Percentiles rank a stretch among this genome's conserved stretches.
These are phyloP conservation scores for Fusarium brachygibbosum DNA, from an alignment of 2,329 filamentous ascomycete species.

Conservation along the genomic window DNA sequence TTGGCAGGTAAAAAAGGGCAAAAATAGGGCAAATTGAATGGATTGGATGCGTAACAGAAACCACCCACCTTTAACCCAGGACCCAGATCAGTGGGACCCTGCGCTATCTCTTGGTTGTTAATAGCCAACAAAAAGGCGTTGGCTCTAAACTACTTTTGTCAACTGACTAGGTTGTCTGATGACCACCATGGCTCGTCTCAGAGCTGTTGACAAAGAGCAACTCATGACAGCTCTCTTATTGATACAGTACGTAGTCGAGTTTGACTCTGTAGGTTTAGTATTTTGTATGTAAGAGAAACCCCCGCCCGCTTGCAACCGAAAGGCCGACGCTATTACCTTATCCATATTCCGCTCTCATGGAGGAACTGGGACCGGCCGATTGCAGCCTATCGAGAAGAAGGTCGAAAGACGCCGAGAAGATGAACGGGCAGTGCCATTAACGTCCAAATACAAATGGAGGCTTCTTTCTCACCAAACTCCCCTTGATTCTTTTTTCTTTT, in stretches of 20 bases:
- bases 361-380: constrained; percentile 41
- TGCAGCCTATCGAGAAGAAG: constrained; percentile 42
- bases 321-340: constrained; percentile 46
- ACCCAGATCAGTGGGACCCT: constrained; percentile 34
- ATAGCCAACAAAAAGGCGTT: constrained; percentile 25
- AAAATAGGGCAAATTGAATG: constrained; percentile 21
- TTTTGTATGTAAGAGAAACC: constrained; percentile 30
- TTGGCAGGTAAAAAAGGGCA: constrained; percentile 18
- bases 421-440: constrained; percentile 31
- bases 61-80: constrained; percentile 7
- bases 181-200: constrained; percentile 28
- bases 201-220: constrained; percentile 35
- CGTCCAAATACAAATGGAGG: constrained; percentile 43
- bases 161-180: constrained; percentile 37
- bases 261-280: not conserved
- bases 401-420: constrained; percentile 30
- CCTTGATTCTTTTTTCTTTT: not conserved
- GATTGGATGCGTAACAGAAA: constrained; percentile 39
- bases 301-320: constrained; percentile 32
- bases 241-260: not conserved
- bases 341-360: constrained; percentile 37
- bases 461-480: constrained; percentile 13
- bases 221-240: constrained; percentile 12
- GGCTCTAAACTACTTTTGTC: constrained; percentile 12
- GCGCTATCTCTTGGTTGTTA: constrained; percentile 16